Base-by-base conservation (phyloP, 192 early-diverging fungal genomes). In the Dissophora globulifera region DNA sequence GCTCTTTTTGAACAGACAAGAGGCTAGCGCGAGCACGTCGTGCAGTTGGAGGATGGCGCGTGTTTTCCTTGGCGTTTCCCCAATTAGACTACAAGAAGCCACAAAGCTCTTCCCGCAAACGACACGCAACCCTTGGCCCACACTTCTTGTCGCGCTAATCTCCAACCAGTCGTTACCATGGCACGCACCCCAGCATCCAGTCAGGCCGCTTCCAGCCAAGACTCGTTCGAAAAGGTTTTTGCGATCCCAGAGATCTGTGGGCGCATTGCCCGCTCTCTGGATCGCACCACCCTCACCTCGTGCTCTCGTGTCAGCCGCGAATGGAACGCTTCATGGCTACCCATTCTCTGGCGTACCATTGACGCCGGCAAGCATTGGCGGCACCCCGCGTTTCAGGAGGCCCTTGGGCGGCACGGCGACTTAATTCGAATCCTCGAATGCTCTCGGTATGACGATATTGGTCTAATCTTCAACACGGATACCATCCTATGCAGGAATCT, bases 261-360 rank as follows among this genome's bases (percentile, higher is more conserved):
- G 46, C 69, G 69, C 43, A 56, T 71, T 26, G 26, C 69, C 1
- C 43, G n/a, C 8, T 40, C 32, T 17, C 52, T 62, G 22, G 52
- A 62, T 53, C 15, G 46, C 6, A 49, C 12, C 9, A 43, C 69
- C 11, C 56, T 62, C 27, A 31, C 60, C 17, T 12, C 60, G n/a
- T 53, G 59, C 29, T 20, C 30, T 15, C 60, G 60, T 19, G 69
- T 71, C 20, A 42, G 25, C 43, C 61, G 43, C 17, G 32, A 31
- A 42, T 71, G 69, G 59, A 40, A 71, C 25, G 23, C 52, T 11
- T 40, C 50, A 3, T 71, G 59, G 58, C 32, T 71, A 4, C 69
- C 69, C 16, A 57, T 71, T 19, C 20, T 71, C 33, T 71, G 69
- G 69, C 53, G 57, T 38, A 62, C 52, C 29, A 71, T 71, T 25